phyloP scores from a whole-genome alignment of 495 filamentous ascomycete genomes.

The Pseudoneurospora amorphoporcata region DNA sequence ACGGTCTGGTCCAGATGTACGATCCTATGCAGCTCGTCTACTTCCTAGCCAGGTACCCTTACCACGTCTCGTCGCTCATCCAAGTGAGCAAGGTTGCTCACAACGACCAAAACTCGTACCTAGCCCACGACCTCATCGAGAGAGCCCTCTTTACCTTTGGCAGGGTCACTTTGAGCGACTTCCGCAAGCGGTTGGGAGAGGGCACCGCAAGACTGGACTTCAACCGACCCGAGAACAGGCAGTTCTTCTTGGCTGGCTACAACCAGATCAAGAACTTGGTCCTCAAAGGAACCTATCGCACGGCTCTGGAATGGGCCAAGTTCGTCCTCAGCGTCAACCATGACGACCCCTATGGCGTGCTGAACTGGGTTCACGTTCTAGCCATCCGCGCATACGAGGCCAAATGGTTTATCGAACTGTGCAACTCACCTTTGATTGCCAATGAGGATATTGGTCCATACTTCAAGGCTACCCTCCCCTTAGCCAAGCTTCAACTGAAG shows the following conservation, averaged over 20 bases:
- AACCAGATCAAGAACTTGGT: constrained; percentile 74
- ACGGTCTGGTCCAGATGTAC: constrained; percentile 67
- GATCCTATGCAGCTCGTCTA: constrained; percentile 55
- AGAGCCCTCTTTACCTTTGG: constrained; percentile 90
- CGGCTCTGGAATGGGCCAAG: constrained; percentile 88
- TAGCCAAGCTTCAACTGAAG: constrained; percentile 62
- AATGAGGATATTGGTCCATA: constrained; percentile 41
- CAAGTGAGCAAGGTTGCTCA: constrained; percentile 88
- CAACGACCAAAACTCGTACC: constrained; percentile 75
- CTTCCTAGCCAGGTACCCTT: constrained; percentile 44
- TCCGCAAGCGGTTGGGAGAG: constrained; percentile 60
- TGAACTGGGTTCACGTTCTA: constrained; percentile 68
- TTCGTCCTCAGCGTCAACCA: constrained; percentile 66
- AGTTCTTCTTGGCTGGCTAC: constrained; percentile 85
- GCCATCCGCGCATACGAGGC: constrained; percentile 71
- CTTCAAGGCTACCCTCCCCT: constrained; percentile 57
- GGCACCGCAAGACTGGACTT: constrained; percentile 78
- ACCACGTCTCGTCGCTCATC: constrained; percentile 86
- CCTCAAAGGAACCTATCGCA: constrained; percentile 88
- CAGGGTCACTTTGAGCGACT: constrained; percentile 69
- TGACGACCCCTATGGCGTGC: constrained; percentile 75
- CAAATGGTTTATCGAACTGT: constrained; percentile 62
- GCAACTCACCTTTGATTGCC: constrained; percentile 44
- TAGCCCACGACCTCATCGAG: constrained; percentile 81
- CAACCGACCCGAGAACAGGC: constrained; percentile 68